phyloP scores from a whole-genome alignment of 2,329 filamentous ascomycete genomes.

The Cytospora piceae region DNA sequence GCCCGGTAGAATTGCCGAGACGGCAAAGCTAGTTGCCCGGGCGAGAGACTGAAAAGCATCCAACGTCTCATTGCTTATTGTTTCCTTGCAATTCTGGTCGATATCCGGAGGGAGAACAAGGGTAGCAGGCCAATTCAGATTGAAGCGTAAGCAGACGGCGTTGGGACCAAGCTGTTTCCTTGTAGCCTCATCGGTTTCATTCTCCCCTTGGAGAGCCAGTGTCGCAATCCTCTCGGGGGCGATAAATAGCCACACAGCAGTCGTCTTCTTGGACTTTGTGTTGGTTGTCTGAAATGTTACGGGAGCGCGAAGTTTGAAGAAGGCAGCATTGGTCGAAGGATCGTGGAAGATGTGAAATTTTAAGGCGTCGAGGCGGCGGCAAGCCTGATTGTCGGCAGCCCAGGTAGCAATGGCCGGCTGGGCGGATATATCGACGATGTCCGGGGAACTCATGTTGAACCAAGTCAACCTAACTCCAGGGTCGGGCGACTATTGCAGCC shows the following conservation, averaged over 20 bases:
- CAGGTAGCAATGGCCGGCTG: slow-evolving; percentile 13
- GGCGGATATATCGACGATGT: slow-evolving; percentile 11
- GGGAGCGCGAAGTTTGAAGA: slow-evolving; percentile 18
- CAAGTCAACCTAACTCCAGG: no score
- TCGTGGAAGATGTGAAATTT: slow-evolving; percentile 16
- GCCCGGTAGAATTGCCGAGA: background rate
- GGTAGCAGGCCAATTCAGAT: slow-evolving; percentile 1
- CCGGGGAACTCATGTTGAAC: slow-evolving; percentile 2
- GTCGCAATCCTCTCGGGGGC: slow-evolving; percentile 9
- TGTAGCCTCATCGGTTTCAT: slow-evolving; percentile 4
- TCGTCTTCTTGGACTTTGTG: slow-evolving; percentile 9
- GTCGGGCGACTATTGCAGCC: background rate
- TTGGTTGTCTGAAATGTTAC: slow-evolving; percentile 13
- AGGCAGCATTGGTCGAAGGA: slow-evolving; percentile 16
- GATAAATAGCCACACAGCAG: slow-evolving; percentile 14
- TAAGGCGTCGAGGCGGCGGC: background rate
- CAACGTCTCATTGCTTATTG: background rate
- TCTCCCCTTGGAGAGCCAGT: slow-evolving; percentile 12
- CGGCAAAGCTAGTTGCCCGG: slow-evolving; percentile 7
- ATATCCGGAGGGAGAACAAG: slow-evolving; percentile 19
- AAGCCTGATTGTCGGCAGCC: background rate
- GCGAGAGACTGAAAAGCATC: slow-evolving; percentile 6
- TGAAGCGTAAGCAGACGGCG: slow-evolving; percentile 10
- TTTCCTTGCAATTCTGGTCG: slow-evolving; percentile 8
- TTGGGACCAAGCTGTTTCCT: slow-evolving; percentile 19